These are phyloP conservation scores for Mycena crocata DNA, from an alignment of 768 basidiomycete genomes.

Conservation along the genomic window DNA sequence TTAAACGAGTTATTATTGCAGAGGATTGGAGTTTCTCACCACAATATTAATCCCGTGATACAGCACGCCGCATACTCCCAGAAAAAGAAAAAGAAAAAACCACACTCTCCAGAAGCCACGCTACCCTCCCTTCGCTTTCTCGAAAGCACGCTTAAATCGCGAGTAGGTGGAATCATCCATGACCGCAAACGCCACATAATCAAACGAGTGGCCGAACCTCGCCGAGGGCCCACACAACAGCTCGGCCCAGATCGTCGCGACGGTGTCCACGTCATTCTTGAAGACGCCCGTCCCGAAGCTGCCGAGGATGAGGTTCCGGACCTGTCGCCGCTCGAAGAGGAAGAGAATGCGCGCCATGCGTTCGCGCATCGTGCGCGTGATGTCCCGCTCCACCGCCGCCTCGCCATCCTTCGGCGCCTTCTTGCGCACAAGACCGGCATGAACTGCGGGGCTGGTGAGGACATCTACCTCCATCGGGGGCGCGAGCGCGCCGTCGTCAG, in stretches of 20 bases:
- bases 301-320: conserved; percentile 60
- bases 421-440: conserved; percentile 37
- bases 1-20: no score
- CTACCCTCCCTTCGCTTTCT: conserved; percentile 5
- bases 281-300: conserved; percentile 41
- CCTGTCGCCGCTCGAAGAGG: conserved; percentile 60
- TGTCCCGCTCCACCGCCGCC: conserved; percentile 2
- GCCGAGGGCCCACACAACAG: conserved; percentile 52
- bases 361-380: conserved; percentile 56
- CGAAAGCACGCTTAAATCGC: conserved; percentile 24
- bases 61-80: no score
- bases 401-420: not conserved
- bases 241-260: conserved; percentile 63
- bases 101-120: no score
- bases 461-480: conserved; percentile 59
- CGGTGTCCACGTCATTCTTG: no score
- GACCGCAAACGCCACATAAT: conserved; percentile 64
- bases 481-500: conserved; percentile 57
- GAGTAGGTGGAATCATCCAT: conserved; percentile 56
- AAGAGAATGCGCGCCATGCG: conserved; percentile 65
- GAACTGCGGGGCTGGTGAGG: conserved; percentile 67
- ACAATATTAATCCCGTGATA: no score
- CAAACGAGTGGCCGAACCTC: conserved; percentile 58
- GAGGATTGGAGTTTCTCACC: no score
- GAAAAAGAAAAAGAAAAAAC: no score